Percentiles rank a stretch among this genome's conserved stretches.
These are phyloP conservation scores for Magnusiomyces tetraspermus DNA, from an alignment of 1,139 yeast genomes.

Conservation along the genomic window DNA sequence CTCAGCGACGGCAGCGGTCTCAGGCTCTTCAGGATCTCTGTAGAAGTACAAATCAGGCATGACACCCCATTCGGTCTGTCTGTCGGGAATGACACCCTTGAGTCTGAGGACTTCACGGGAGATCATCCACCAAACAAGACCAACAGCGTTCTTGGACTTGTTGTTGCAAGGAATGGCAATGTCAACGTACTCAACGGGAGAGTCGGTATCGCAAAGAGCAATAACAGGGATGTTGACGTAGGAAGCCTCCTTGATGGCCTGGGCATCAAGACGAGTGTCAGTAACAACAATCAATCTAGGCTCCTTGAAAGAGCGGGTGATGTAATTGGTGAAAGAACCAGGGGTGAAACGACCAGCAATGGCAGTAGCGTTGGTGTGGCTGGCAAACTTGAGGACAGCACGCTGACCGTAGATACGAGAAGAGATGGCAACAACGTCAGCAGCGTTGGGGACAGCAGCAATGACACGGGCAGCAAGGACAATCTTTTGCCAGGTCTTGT, in stretches of 20 bases:
- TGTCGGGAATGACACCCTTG: conserved; percentile 96
- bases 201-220: conserved; percentile 97
- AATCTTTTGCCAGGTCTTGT: conserved; percentile 99
- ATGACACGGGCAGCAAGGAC: conserved; percentile 99
- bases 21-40: conserved; percentile 99
- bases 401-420: conserved; percentile 99
- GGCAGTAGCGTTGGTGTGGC: conserved; percentile 99
- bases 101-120: conserved; percentile 99
- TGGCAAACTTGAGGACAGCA: conserved; percentile 98
- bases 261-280: conserved; percentile 99
- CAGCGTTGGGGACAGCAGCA: conserved; percentile 98
- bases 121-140: conserved; percentile 99
- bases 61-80: conserved; percentile 96
- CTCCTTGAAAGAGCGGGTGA: conserved; percentile 99
- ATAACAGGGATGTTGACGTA: conserved; percentile 99
- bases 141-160: conserved; percentile 99
- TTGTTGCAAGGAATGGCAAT: conserved; percentile 99
- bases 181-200: conserved; percentile 98
- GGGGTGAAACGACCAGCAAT: conserved; percentile 99
- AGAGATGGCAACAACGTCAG: conserved; percentile 97
- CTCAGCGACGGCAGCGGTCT: conserved; percentile 56
- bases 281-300: conserved; percentile 99
- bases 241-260: conserved; percentile 99
- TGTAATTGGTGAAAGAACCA: conserved; percentile 99
- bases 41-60: conserved; percentile 99